These are phyloP conservation scores for Cutaneotrichosporon sp. DNA, from an alignment of 1,284 basidiomycete genomes.

Conservation along the genomic window DNA sequence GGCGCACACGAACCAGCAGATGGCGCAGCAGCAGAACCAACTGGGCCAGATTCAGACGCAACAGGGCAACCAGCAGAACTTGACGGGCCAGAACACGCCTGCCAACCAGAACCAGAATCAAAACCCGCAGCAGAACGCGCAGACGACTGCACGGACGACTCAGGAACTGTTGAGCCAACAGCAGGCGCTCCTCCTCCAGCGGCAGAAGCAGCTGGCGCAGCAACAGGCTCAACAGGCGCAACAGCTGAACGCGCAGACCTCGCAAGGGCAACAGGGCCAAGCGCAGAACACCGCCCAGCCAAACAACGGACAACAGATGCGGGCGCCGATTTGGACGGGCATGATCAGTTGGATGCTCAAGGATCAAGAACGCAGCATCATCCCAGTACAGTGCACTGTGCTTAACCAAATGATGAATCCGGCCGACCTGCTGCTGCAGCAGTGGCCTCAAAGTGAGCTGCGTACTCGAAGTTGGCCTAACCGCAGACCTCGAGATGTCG, in stretches of 20 bases:
- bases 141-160: slow-evolving; percentile 4
- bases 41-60: neutral
- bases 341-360: slow-evolving; percentile 24
- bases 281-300: slow-evolving; percentile 10
- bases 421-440: slow-evolving; percentile 15
- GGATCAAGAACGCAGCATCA: slow-evolving; percentile 19
- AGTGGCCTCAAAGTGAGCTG: slow-evolving; percentile 26
- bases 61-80: slow-evolving; percentile 4
- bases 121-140: slow-evolving; percentile 2
- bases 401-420: slow-evolving; percentile 15
- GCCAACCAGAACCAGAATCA: neutral
- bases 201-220: slow-evolving; percentile 12
- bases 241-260: neutral
- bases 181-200: slow-evolving; percentile 9
- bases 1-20: slow-evolving; percentile 6
- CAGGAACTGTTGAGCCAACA: slow-evolving; percentile 18
- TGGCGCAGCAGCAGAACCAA: slow-evolving; percentile 4
- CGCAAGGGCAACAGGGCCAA: neutral
- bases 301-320: slow-evolving; percentile 10
- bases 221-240: slow-evolving; percentile 5
- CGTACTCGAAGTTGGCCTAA: neutral
- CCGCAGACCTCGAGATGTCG: slow-evolving; percentile 25
- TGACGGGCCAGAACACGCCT: neutral
- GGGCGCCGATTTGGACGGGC: slow-evolving; percentile 21
- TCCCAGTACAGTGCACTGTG: slow-evolving; percentile 24